Percentiles rank a stretch among this genome's conserved stretches.
Evolutionary conservation across 495 filamentous ascomycete genomes (phyloP).

Genomic region (Aspergillus asperescens): DNA sequence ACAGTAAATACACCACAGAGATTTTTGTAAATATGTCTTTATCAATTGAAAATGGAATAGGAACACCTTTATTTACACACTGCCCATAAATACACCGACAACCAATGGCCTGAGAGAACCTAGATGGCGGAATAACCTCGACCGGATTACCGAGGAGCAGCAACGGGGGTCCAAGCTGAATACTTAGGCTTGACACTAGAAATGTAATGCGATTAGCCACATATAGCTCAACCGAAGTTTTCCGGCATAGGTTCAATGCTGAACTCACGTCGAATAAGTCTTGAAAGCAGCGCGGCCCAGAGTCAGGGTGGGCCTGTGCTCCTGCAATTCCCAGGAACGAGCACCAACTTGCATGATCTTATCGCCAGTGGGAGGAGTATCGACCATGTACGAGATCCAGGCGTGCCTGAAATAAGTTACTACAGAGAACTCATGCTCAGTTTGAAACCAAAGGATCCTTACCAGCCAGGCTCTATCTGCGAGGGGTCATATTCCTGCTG

Average conservation of each 20-base stretch:
- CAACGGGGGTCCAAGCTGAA: slow-evolving; percentile 42
- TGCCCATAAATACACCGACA: slow-evolving; percentile 8
- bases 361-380: slow-evolving; percentile 78
- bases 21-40: slow-evolving; percentile 17
- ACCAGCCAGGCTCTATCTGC: slow-evolving; percentile 95
- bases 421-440: not conserved
- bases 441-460: slow-evolving; percentile 17
- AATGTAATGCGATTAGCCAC: not conserved
- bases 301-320: slow-evolving; percentile 72
- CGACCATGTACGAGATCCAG: slow-evolving; percentile 91
- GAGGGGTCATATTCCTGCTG: slow-evolving; percentile 80
- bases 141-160: slow-evolving; percentile 39
- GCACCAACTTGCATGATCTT: slow-evolving; percentile 58
- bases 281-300: slow-evolving; percentile 72
- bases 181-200: slow-evolving; percentile 39
- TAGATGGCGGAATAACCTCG: not conserved
- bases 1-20: slow-evolving; percentile 7
- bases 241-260: not conserved
- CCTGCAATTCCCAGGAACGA: slow-evolving; percentile 68
- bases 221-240: not conserved
- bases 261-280: slow-evolving; percentile 85
- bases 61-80: slow-evolving; percentile 44
- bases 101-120: not conserved
- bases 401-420: slow-evolving; percentile 61
- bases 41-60: slow-evolving; percentile 26